Base-by-base conservation (phyloP, 1,139 yeast genomes). In the Geotrichum europaeum region DNA sequence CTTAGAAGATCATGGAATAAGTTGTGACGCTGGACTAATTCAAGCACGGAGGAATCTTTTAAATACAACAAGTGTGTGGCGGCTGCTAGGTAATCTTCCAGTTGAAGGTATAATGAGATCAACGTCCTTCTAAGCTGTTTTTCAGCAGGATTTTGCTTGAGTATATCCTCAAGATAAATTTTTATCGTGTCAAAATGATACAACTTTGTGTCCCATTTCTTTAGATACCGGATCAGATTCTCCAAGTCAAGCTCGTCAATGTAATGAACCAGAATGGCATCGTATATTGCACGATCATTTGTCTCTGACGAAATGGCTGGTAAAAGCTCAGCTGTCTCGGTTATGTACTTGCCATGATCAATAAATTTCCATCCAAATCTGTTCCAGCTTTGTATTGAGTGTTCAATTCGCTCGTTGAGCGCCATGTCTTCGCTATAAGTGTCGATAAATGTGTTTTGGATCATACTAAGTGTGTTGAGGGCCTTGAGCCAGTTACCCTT, bases 51-150 rank as follows among this genome's bases (percentile, higher is more conserved):
- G 0, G 76, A 70, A 68, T 88, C 91, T 62, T 79, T 76, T 45
- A 87, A 72, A 28, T 71, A 71, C 13, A 87, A 76, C 65, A 89
- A 75, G 69, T 88, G 92, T 0, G 77, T 64, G 1, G 87, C 84
- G 0, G 96, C 90, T 45, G 79, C 78, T 7, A 77, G 74, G 1
- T 86, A 87, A 50, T 86, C 86, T 28, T 81, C 80, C 0, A 84
- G 73, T 53, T 79, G 77, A 10, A 86, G 75, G 65, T 86, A 86
- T 10, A 90, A 68, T n/a, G 79, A 76, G 12, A 88, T 82, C 43
- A 87, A 75, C 45, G 81, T 76, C 55, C 78, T 73, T 60, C 89
- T 76, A 36, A 85, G 40, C 10, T 55, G 24, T 22, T 56, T 43
- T 32, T 62, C 66, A 2, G 65, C 64, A 7, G 69, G 65, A 3